These are phyloP conservation scores for Diospyros lotus DNA, from an alignment of 148 eudicot species.

Conservation along the genomic window DNA sequence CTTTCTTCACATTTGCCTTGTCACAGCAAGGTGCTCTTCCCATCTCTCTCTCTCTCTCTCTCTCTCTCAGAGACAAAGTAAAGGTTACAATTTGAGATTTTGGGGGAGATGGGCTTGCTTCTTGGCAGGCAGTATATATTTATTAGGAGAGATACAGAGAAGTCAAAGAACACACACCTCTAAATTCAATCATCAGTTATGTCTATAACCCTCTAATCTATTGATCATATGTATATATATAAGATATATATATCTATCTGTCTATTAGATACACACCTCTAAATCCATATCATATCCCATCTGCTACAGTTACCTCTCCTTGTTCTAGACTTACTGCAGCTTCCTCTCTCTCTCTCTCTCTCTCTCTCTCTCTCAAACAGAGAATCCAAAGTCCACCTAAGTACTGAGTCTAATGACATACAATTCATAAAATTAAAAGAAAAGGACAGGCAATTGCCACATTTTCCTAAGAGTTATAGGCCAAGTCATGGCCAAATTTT, in stretches of 20 bases:
- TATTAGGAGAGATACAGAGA: background rate
- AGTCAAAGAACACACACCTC: constrained; percentile 19
- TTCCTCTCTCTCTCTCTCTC: no score
- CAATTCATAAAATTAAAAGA: background rate
- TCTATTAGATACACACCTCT: no score
- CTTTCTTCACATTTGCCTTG: constrained; percentile 84
- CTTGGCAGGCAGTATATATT: constrained; percentile 1
- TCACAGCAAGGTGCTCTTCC: constrained; percentile 93
- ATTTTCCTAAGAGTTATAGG: background rate
- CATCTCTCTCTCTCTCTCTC: constrained; percentile 37
- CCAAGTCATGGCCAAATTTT: background rate
- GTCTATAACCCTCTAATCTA: background rate
- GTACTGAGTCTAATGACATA: background rate
- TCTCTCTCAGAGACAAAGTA: background rate
- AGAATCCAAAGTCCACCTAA: background rate
- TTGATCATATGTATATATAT: no score
- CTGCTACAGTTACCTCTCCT: no score
- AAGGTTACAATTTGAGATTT: constrained; percentile 9
- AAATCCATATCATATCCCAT: no score
- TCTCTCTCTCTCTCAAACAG: background rate
- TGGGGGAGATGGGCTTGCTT: constrained; percentile 10
- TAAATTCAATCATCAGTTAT: constrained; percentile 7
- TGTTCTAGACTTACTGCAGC: background rate
- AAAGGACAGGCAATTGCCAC: background rate
- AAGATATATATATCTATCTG: no score